phyloP scores from a whole-genome alignment of 805 yeast species.

The Candida pseudofarinosa region DNA sequence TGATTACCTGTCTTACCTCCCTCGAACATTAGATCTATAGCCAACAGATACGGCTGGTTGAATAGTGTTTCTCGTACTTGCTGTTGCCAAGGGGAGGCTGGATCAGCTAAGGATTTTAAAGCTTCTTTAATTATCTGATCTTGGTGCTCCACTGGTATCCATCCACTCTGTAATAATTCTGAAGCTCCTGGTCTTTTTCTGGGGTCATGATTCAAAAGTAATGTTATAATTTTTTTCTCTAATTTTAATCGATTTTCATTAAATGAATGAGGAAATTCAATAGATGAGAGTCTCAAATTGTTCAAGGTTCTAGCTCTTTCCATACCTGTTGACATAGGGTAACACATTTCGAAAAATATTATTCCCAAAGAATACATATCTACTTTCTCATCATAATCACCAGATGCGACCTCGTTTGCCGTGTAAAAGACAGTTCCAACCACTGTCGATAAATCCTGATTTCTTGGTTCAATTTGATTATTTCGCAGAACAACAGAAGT shows the following conservation, averaged over 20 bases:
- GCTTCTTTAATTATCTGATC: constrained; percentile 90
- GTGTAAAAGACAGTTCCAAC: constrained; percentile 94
- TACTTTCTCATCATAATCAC: constrained; percentile 86
- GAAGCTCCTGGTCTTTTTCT: constrained; percentile 74
- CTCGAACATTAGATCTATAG: constrained; percentile 82
- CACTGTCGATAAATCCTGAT: constrained; percentile 81
- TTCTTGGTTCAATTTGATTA: constrained; percentile 34
- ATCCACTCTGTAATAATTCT: constrained; percentile 71
- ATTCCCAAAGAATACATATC: constrained; percentile 95
- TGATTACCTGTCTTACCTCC: constrained; percentile 28
- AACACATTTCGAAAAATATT: constrained; percentile 93
- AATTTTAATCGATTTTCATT: constrained; percentile 43
- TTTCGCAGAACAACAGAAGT: constrained; percentile 32
- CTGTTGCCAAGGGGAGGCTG: constrained; percentile 90
- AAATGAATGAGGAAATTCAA: constrained; percentile 73
- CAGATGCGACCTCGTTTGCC: constrained; percentile 80
- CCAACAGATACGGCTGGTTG: constrained; percentile 78
- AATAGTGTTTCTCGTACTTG: constrained; percentile 86
- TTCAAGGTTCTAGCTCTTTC: constrained; percentile 78
- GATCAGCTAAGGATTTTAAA: constrained; percentile 76
- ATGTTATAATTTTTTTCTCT: constrained; percentile 65
- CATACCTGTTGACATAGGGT: constrained; percentile 84
- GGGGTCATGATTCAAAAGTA: constrained; percentile 77
- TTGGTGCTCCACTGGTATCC: constrained; percentile 83
- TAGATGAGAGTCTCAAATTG: constrained; percentile 51